A percentile compares a stretch with the other conserved stretches of the same genome.
Evolutionary conservation across 805 yeast genomes (phyloP).

Genomic region (Lachancea mirantina): DNA sequence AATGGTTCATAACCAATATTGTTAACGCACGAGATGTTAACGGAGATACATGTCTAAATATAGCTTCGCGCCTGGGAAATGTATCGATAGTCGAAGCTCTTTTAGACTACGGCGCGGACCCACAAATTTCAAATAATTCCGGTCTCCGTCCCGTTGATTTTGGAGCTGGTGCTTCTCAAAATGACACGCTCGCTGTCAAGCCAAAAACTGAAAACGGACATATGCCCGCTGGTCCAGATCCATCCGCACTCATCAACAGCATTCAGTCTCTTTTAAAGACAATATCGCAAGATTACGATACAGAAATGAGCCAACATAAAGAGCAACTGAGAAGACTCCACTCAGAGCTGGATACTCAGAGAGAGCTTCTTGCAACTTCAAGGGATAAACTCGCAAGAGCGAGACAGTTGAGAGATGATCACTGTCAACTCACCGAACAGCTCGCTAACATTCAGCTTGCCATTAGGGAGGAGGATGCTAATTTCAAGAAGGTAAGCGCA

Average conservation of each 20-base stretch:
- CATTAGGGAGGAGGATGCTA: slow-evolving; percentile 52
- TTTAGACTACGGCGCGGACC: slow-evolving; percentile 83
- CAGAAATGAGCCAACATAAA: slow-evolving; percentile 49
- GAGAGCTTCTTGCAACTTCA: slow-evolving; percentile 20
- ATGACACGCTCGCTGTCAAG: slow-evolving; percentile 2
- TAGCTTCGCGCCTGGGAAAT: slow-evolving; percentile 85
- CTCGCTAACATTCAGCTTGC: slow-evolving; percentile 55
- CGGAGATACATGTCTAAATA: slow-evolving; percentile 92
- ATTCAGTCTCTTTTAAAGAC: slow-evolving; percentile 44
- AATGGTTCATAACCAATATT: slow-evolving; percentile 56
- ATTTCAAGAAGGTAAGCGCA: slow-evolving; percentile 40
- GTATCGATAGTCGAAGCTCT: slow-evolving; percentile 72
- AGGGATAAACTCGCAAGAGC: slow-evolving; percentile 23
- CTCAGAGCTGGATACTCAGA: slow-evolving; percentile 28
- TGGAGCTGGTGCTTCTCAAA: slow-evolving; percentile 41
- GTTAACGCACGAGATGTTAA: slow-evolving; percentile 86
- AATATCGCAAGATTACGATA: slow-evolving; percentile 52
- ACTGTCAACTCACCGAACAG: slow-evolving; percentile 46
- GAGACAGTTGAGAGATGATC: slow-evolving; percentile 47
- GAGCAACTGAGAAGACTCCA: slow-evolving; percentile 46
- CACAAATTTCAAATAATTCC: slow-evolving; percentile 68
- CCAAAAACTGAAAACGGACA: background rate
- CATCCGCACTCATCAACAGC: slow-evolving; percentile 34
- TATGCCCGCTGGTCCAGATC: slow-evolving; percentile 17
- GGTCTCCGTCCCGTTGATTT: slow-evolving; percentile 85